These are phyloP conservation scores for Aspergillus vadensis DNA, from an alignment of 2,329 filamentous ascomycete genomes.

Conservation along the genomic window DNA sequence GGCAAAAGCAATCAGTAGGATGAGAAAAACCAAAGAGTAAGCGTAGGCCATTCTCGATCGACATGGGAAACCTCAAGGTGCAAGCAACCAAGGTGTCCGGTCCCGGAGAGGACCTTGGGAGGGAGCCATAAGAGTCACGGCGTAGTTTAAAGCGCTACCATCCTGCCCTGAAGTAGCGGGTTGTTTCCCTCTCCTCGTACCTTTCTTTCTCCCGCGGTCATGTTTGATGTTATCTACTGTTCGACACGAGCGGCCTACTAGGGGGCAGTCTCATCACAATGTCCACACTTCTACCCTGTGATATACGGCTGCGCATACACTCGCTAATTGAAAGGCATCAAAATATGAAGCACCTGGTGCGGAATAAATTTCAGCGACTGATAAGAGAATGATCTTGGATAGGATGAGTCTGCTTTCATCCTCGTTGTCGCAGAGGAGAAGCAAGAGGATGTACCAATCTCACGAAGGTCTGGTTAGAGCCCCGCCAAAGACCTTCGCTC, in stretches of 20 bases:
- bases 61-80: background rate
- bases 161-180: too few relatives aligned
- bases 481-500: background rate
- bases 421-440: background rate
- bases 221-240: background rate
- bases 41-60: background rate
- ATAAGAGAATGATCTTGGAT: too few relatives aligned
- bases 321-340: too few relatives aligned
- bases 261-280: background rate
- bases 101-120: constrained; percentile 5
- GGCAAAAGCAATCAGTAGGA: background rate
- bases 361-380: too few relatives aligned
- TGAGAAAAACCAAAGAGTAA: background rate
- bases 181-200: background rate
- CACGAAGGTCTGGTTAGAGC: background rate
- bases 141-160: background rate
- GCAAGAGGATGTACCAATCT: background rate
- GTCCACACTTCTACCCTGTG: background rate
- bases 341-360: too few relatives aligned
- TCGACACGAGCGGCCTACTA: background rate
- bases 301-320: background rate
- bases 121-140: background rate
- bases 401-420: background rate
- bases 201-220: background rate
- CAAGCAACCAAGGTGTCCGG: background rate